Base-by-base conservation (phyloP, 2,329 filamentous ascomycete genomes). In the Colletotrichum brevisporum region DNA sequence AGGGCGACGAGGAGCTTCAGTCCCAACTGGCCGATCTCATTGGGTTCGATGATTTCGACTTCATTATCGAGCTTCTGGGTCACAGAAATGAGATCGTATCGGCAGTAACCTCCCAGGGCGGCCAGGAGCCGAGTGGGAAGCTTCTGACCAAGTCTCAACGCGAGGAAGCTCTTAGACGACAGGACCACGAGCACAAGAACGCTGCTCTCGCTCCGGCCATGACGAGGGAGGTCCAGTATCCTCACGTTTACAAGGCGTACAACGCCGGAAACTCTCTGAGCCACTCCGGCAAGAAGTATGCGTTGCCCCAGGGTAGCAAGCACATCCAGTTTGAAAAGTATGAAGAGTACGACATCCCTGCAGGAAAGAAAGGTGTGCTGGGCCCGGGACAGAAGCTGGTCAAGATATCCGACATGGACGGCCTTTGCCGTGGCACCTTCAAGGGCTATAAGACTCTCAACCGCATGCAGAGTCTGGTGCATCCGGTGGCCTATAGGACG, bases 391-490 rank as follows among this genome's bases (percentile, higher is more conserved):
- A 93, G 75, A 94, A 89, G 75, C 86, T 98, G 15, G 84, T 99
- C 21, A 83, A 90, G 39, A 95, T 99, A 69, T 84, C 87, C 6
- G 92, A 94, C 4, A 87, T 99, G 83, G 96, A 99, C 78, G 94
- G 93, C 0, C 85, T 99, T 31, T 99, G 96, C 75, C 88, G 90
- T 70, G 90, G 89, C n/a, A 99, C 96, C 0, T 99, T 99, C 83
- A 93, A 92, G 76, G 95, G 95, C 0, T 99, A 99, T 84, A 95
- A 95, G 81, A 83, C 92, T 3, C 87, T 99, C 69, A 99, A 99
- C 77, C 92, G 97, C 31, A 99, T 99, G 97, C 96, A 99, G 82
- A 98, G 95, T 78, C 85, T 99, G 55, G 93, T 98, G 0, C 97
- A 97, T 75, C 94, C 94, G 1, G 94, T 99, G 5, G 96, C 95